Conservation (phyloP, 2,329 filamentous ascomycete genomes). For the Colletotrichum lindemuthianum region DNA sequence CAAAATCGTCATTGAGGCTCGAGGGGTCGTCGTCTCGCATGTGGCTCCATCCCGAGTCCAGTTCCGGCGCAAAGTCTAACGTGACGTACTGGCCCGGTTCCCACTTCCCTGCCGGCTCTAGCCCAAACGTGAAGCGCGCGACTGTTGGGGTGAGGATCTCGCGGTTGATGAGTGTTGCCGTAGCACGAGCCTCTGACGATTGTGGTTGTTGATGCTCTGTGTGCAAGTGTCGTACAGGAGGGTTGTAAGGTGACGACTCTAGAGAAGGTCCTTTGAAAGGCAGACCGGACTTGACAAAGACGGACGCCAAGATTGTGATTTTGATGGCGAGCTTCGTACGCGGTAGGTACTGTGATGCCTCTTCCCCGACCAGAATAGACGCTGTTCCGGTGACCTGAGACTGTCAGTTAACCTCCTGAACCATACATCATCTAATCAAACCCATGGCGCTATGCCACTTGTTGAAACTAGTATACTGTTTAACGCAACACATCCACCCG, state of each 20-base stretch:
- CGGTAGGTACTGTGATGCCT: conserved; percentile 71
- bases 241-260: conserved; percentile 82
- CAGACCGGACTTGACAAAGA: conserved; percentile 72
- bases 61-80: conserved; percentile 74
- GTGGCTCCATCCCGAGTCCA: conserved; percentile 80
- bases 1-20: conserved; percentile 84
- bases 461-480: too few species aligned
- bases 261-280: conserved; percentile 71
- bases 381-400: conserved; percentile 69
- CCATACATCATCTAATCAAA: too few species aligned
- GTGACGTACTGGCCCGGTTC: conserved; percentile 81
- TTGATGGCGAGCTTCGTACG: conserved; percentile 78
- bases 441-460: too few species aligned
- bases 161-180: conserved; percentile 68
- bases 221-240: conserved; percentile 71
- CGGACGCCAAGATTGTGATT: conserved; percentile 68
- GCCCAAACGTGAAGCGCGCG: conserved; percentile 67
- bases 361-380: conserved; percentile 71
- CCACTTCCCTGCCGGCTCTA: conserved; percentile 57
- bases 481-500: too few species aligned
- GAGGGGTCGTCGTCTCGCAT: conserved; percentile 85
- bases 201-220: conserved; percentile 55
- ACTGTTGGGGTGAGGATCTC: conserved; percentile 73
- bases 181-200: conserved; percentile 14
- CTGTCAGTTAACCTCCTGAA: neutral